phyloP scores from a whole-genome alignment of 2,329 filamentous ascomycete species.

The Paecilomyces sp. region DNA sequence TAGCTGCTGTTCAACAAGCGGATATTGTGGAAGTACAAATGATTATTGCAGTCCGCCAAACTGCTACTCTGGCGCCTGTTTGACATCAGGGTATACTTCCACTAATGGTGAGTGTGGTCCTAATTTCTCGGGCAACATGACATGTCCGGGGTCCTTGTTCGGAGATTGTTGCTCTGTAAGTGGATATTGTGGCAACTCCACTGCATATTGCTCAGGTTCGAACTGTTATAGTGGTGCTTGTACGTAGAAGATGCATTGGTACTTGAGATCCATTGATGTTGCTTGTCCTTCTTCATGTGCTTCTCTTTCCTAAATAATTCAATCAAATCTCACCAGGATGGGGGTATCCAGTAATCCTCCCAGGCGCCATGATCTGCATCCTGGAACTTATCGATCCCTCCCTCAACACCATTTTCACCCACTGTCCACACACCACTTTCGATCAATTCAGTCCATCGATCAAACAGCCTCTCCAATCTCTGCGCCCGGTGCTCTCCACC shows the following conservation, averaged over 20 bases:
- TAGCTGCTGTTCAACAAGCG: conserved; percentile 14
- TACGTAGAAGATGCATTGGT: neutral
- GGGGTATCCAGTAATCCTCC: conserved; percentile 8
- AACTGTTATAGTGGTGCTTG: neutral
- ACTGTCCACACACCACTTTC: conserved; percentile 14
- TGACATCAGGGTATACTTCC: neutral
- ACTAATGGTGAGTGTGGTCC: conserved; percentile 1
- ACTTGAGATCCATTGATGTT: neutral
- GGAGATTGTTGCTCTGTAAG: neutral
- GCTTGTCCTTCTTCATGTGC: neutral
- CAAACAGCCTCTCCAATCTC: conserved; percentile 11
- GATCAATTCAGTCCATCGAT: conserved; percentile 9
- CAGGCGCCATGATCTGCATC: conserved; percentile 7
- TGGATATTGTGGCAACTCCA: neutral
- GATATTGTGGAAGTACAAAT: conserved; percentile 16
- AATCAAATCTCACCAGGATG: neutral
- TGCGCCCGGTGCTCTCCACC: conserved; percentile 6
- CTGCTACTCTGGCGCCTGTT: conserved; percentile 16
- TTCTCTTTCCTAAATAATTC: neutral
- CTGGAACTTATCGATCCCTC: conserved; percentile 10
- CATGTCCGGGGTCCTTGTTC: neutral
- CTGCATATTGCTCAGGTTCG: neutral
- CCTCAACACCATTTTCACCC: conserved; percentile 10
- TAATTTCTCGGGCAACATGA: neutral
- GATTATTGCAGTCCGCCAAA: conserved; percentile 15